phyloP scores from a whole-genome alignment of 306 rosid genomes.

The Boehmeria nivea region DNA sequence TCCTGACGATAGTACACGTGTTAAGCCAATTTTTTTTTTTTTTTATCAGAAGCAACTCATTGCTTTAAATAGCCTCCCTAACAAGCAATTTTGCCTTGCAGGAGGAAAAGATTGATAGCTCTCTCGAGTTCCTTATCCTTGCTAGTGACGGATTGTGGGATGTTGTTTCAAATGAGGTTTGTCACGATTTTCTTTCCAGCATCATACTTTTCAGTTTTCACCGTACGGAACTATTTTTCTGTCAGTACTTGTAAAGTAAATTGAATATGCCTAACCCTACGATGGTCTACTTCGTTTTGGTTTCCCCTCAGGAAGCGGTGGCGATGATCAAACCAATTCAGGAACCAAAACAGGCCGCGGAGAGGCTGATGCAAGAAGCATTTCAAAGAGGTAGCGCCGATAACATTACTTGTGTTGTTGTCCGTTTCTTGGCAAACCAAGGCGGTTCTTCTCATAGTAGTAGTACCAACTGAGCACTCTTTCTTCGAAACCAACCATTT shows the following conservation, averaged over 20 bases:
- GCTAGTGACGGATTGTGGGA: conserved; percentile 99
- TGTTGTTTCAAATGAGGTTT: conserved; percentile 93
- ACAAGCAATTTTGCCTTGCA: conserved; percentile 16
- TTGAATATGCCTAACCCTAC: too few species aligned
- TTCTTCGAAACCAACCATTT: conserved; percentile 1
- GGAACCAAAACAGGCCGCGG: conserved; percentile 86
- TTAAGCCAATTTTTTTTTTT: neutral
- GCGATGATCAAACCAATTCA: conserved; percentile 66
- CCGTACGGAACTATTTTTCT: too few species aligned
- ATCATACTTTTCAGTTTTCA: too few species aligned
- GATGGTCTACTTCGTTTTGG: too few species aligned
- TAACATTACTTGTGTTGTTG: conserved; percentile 85
- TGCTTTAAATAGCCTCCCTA: neutral
- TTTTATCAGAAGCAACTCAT: conserved; percentile 11
- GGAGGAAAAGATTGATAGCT: conserved; percentile 86
- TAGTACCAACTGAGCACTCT: conserved; percentile 33
- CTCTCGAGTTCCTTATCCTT: conserved; percentile 90
- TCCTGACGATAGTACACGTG: conserved; percentile 10
- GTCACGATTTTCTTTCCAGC: conserved; percentile 2
- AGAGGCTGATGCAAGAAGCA: conserved; percentile 85
- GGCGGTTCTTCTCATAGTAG: conserved; percentile 43
- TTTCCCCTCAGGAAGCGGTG: conserved; percentile 95
- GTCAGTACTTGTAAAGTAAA: too few species aligned
- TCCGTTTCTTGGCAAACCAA: conserved; percentile 72
- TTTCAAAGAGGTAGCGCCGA: conserved; percentile 87